Percentiles rank a stretch among this genome's conserved stretches.
Conservation (phyloP, 495 filamentous ascomycete genomes). For the Neurospora discreta region DNA sequence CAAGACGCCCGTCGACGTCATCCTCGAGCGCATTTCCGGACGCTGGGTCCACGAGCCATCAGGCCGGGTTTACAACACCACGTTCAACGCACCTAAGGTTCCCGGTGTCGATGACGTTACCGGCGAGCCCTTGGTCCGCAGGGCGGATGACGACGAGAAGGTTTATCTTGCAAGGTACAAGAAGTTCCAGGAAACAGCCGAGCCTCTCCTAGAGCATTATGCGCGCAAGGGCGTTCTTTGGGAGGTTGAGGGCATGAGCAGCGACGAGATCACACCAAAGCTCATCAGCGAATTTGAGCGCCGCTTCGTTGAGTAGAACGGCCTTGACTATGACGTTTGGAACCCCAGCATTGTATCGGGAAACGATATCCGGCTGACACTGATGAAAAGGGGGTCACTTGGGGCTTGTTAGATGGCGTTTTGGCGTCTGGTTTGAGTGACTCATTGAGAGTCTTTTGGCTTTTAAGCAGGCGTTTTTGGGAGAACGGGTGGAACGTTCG, state of each 20-base stretch:
- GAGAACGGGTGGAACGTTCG: not conserved
- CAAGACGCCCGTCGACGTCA: conserved; percentile 58
- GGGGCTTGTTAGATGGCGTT: not conserved
- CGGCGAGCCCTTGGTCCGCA: conserved; percentile 71
- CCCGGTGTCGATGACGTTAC: conserved; percentile 82
- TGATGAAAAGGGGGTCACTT: not conserved
- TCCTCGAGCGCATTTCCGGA: conserved; percentile 77
- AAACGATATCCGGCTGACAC: not conserved
- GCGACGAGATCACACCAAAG: conserved; percentile 86
- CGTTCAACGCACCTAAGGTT: conserved; percentile 76
- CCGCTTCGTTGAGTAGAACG: conserved; percentile 44
- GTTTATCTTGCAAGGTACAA: conserved; percentile 69
- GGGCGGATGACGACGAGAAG: conserved; percentile 76
- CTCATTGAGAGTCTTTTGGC: not conserved
- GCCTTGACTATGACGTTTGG: not conserved
- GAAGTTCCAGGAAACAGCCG: conserved; percentile 79
- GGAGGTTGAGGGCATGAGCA: conserved; percentile 77
- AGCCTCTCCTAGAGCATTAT: conserved; percentile 80
- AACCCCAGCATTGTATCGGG: not conserved
- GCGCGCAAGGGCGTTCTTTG: conserved; percentile 74
- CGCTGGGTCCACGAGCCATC: conserved; percentile 92
- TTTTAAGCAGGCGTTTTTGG: not conserved
- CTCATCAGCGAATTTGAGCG: conserved; percentile 68
- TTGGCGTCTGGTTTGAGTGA: not conserved
- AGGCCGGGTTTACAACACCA: conserved; percentile 86